Base-by-base conservation (phyloP, 495 filamentous ascomycete genomes). In the Aspergillus haitiensis region DNA sequence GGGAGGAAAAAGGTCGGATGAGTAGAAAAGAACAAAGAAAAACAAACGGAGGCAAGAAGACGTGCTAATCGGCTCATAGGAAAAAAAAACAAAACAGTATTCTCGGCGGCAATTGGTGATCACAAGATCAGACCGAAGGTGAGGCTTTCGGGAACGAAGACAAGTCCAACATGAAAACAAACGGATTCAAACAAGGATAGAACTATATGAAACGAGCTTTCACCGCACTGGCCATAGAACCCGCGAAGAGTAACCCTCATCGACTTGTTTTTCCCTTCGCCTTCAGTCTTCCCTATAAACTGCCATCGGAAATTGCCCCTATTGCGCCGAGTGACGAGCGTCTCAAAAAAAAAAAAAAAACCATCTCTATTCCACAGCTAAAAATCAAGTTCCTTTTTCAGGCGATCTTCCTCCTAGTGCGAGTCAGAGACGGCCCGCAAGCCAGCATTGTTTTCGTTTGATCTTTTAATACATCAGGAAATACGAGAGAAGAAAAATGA, bases 401-500 rank as follows among this genome's bases (percentile, higher is more conserved):
- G 74, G 73, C 70, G 69, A 74, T 77, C 68, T 70, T 74, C 70
- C 75, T 74, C 70, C 65, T 74, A 75, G 73, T 74, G 73, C 72
- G 70, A 72, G 74, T 78, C 72, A 74, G 73, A 78, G 69, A 76
- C 72, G 67, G 69, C 69, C 70, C 70, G 70, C 70, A 61, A 72
- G 75, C 68, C 74, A 77, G 74, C 70, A 67, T 61, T 70, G 70
- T 70, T 70, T 74, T 71, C 70, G 70, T 69, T 69, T 70, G 69
- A 70, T 74, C 71, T 78, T 79, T 79, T 79, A 66, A 77, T 79
- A 79, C 73, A 77, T 72, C 71, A 76, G 73, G 67, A 73, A 78
- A 72, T 75, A 78, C 72, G 74, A 78, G 67, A 70, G 71, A 74
- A 75, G 60, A 59, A 67, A 69, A 70, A 64, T 66, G 72, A 69